phyloP scores from a whole-genome alignment of 257 asterid genomes.

The Catharanthus roseus region DNA sequence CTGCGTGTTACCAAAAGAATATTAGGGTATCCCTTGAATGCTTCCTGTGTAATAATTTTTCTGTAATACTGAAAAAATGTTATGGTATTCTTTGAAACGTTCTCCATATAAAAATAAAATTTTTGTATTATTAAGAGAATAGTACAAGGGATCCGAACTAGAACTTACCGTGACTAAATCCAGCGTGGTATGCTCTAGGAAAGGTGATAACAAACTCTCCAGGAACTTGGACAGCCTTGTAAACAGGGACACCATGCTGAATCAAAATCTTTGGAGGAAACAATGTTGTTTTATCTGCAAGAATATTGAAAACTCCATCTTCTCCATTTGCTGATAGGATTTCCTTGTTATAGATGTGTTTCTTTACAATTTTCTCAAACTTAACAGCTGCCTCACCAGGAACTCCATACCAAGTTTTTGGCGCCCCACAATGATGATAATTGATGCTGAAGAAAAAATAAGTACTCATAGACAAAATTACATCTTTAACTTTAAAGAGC shows the following conservation, averaged over 20 bases:
- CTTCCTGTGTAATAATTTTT: no score
- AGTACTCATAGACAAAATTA: not conserved
- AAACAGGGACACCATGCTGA: constrained; percentile 30
- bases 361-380: constrained; percentile 26
- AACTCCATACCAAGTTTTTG: constrained; percentile 51
- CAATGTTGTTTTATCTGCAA: constrained; percentile 36
- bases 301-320: constrained; percentile 31
- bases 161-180: constrained; percentile 52
- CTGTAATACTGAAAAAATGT: no score
- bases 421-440: constrained; percentile 46
- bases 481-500: no score
- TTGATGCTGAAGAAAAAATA: constrained; percentile 30
- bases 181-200: constrained; percentile 43
- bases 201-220: constrained; percentile 45
- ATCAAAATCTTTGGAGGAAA: constrained; percentile 35
- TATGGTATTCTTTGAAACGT: no score
- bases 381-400: constrained; percentile 31
- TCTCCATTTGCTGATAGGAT: constrained; percentile 20
- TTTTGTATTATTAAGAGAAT: no score
- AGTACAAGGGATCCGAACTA: no score
- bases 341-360: constrained; percentile 22
- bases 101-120: no score
- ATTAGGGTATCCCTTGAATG: no score
- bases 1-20: no score
- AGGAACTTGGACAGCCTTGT: constrained; percentile 35